Conservation (phyloP, 2,329 filamentous ascomycete genomes). For the Colletotrichum cereale region DNA sequence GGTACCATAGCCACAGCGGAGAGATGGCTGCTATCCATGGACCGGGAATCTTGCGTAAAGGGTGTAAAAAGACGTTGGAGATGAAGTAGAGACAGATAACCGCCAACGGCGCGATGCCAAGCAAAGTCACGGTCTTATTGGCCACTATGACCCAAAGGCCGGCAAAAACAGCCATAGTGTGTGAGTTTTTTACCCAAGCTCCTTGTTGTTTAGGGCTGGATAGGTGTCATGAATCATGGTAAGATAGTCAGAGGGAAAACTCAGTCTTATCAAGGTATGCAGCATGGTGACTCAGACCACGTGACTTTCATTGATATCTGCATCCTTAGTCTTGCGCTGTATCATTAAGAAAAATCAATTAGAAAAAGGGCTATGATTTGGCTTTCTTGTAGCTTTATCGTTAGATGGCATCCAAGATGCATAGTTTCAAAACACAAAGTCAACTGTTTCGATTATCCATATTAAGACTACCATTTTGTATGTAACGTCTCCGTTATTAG, state of each 20-base stretch:
- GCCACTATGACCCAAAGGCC: background rate
- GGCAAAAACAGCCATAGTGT: background rate
- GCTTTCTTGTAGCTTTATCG: background rate
- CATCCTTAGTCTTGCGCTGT: background rate
- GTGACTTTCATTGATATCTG: background rate
- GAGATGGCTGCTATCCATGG: background rate
- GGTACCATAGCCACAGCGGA: constrained; percentile 15
- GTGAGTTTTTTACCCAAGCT: too few relatives aligned
- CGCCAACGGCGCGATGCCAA: background rate
- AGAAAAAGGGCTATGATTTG: background rate
- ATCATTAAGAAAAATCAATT: background rate
- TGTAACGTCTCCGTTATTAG: background rate
- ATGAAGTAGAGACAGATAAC: background rate
- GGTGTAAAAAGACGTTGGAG: constrained; percentile 1
- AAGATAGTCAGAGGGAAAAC: background rate
- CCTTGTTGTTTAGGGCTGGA: background rate
- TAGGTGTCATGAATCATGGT: too few relatives aligned
- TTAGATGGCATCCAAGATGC: background rate
- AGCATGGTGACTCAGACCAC: background rate
- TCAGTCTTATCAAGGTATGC: too few relatives aligned
- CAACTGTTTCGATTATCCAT: background rate
- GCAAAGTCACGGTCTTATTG: background rate
- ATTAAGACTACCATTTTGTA: background rate
- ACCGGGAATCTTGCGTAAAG: background rate
- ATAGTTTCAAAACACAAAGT: background rate